A percentile compares a stretch with the other conserved stretches of the same genome.
Evolutionary conservation across 2,329 filamentous ascomycete genomes (phyloP).

Genomic region (Sporothrix curviconia): DNA sequence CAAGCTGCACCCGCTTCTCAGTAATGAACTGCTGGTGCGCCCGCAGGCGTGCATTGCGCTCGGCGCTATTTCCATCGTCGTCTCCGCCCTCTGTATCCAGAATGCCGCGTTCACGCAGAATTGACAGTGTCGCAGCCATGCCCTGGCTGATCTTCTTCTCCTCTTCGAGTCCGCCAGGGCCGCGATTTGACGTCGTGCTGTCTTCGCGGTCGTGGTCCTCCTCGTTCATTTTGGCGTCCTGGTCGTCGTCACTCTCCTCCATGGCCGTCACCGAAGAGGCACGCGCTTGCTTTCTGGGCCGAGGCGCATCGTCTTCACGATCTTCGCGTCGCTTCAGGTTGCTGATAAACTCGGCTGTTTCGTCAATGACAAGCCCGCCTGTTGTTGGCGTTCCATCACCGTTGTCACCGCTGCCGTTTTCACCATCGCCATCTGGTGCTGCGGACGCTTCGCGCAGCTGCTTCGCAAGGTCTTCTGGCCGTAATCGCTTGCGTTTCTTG

Average conservation of each 20-base stretch:
- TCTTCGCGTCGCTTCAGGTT: conserved; percentile 66
- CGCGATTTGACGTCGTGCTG: background rate
- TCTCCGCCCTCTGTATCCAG: conserved; percentile 48
- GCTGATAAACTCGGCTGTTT: conserved; percentile 90
- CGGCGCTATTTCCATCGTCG: background rate
- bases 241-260: conserved; percentile 35
- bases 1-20: conserved; percentile 65
- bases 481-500: conserved; percentile 83
- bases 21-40: conserved; percentile 72
- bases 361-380: conserved; percentile 80
- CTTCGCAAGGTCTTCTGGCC: conserved; percentile 79
- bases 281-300: background rate
- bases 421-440: conserved; percentile 27
- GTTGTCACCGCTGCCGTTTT: conserved; percentile 38
- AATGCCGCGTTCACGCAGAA: conserved; percentile 80
- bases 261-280: conserved; percentile 36
- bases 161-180: conserved; percentile 67
- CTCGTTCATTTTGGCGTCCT: conserved; percentile 45
- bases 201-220: conserved; percentile 51
- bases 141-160: conserved; percentile 75
- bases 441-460: conserved; percentile 62
- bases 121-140: conserved; percentile 71
- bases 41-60: conserved; percentile 31
- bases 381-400: background rate
- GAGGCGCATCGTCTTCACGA: conserved; percentile 34